These are phyloP conservation scores for Kitagawia praeruptora DNA, from an alignment of 129 eudicot species.

Conservation along the genomic window DNA sequence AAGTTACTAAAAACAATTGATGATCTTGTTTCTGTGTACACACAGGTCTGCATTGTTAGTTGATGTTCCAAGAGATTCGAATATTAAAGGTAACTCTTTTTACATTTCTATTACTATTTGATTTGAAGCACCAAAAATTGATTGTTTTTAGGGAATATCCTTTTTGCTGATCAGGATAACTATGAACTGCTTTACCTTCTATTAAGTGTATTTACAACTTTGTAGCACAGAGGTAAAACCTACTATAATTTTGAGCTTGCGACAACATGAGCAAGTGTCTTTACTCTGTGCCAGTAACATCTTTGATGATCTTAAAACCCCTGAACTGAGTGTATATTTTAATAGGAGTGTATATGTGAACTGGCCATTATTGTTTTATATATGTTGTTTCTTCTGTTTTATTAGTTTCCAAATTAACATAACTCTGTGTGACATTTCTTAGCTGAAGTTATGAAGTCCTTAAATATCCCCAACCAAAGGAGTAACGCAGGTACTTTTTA, in stretches of 20 bases:
- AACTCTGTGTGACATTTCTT: too few species aligned
- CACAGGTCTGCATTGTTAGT: slow-evolving; percentile 52
- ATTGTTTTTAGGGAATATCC: too few species aligned
- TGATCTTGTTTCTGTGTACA: not conserved
- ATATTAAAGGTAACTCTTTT: too few species aligned
- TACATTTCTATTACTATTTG: too few species aligned
- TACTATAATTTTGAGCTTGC: not conserved
- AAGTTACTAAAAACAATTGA: not conserved
- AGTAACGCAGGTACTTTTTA: too few species aligned
- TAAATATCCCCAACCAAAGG: too few species aligned
- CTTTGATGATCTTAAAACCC: not conserved
- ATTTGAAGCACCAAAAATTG: too few species aligned
- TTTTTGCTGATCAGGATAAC: not conserved
- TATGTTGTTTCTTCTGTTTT: too few species aligned
- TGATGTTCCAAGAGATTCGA: slow-evolving; percentile 62
- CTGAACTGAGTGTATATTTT: not conserved
- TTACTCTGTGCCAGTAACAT: not conserved
- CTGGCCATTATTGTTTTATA: too few species aligned
- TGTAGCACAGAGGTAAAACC: not conserved
- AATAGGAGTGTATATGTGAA: too few species aligned
- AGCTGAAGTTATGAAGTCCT: too few species aligned
- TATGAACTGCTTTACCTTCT: not conserved
- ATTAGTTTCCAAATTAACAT: too few species aligned
- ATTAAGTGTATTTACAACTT: not conserved
- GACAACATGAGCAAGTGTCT: not conserved